phyloP scores from a whole-genome alignment of 2,329 filamentous ascomycete species.

The Graphium sp. region DNA sequence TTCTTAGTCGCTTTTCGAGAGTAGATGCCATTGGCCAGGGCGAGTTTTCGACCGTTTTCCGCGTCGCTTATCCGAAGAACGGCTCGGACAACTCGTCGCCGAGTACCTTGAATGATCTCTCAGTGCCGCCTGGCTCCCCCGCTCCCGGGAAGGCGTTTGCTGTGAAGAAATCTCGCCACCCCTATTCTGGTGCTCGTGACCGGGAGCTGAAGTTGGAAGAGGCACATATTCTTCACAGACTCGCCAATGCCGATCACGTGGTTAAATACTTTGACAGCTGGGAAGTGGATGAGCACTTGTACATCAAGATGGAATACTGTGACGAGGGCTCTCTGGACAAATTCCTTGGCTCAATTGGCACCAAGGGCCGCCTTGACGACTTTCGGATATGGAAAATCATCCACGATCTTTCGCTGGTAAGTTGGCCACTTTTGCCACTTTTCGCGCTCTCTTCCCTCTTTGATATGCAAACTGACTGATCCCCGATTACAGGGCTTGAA shows the following conservation, averaged over 20 bases:
- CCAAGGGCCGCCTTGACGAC: conserved; percentile 78
- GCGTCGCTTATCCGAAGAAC: conserved; percentile 35
- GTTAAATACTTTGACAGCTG: conserved; percentile 73
- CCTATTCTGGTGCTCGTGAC: conserved; percentile 62
- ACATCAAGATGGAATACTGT: conserved; percentile 95
- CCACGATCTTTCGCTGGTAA: conserved; percentile 67
- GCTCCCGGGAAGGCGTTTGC: conserved; percentile 55
- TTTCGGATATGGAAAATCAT: conserved; percentile 98
- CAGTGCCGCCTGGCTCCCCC: conserved; percentile 32
- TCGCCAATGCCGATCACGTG: conserved; percentile 70
- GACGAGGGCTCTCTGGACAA: conserved; percentile 81
- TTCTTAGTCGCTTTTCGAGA: conserved; percentile 63
- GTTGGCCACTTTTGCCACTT: conserved; percentile 14
- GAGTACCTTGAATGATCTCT: no score
- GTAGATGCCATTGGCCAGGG: conserved; percentile 71
- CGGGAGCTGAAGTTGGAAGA: conserved; percentile 74
- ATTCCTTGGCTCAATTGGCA: conserved; percentile 69
- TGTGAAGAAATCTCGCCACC: conserved; percentile 81
- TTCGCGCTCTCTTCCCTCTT: background rate
- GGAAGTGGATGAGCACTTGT: conserved; percentile 73
- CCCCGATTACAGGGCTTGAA: conserved; percentile 50
- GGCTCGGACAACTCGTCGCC: conserved; percentile 4
- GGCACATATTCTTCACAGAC: conserved; percentile 59
- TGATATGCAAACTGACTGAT: conserved; percentile 6
- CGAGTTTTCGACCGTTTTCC: conserved; percentile 87